Evolutionary conservation across 495 filamentous ascomycete species (phyloP).

Genomic region (Lichina pygmaea): DNA sequence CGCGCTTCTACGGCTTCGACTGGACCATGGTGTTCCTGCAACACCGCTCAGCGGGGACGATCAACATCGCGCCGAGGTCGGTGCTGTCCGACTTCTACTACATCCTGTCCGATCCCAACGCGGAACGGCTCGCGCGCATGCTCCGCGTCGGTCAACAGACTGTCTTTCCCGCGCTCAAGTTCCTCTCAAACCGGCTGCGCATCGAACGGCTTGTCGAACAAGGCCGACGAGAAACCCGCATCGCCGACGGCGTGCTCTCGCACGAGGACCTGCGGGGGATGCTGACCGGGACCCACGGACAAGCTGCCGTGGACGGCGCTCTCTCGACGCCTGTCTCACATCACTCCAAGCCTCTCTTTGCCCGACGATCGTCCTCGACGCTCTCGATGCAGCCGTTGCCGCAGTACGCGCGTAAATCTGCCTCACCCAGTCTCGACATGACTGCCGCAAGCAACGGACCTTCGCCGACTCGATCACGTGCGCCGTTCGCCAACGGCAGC

Average conservation of each 20-base stretch:
- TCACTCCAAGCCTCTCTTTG: neutral
- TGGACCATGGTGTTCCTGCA: slow-evolving; percentile 94
- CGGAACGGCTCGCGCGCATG: slow-evolving; percentile 57
- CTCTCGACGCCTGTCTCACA: too few relatives aligned
- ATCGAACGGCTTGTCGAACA: slow-evolving; percentile 56
- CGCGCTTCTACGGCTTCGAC: slow-evolving; percentile 76
- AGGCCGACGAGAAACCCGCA: slow-evolving; percentile 24
- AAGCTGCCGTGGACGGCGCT: too few relatives aligned
- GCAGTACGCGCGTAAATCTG: slow-evolving; percentile 3
- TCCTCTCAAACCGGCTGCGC: slow-evolving; percentile 62
- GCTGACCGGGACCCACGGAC: neutral
- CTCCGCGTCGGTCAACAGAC: slow-evolving; percentile 64
- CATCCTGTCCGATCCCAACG: slow-evolving; percentile 60
- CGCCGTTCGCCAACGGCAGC: too few relatives aligned
- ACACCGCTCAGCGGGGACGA: slow-evolving; percentile 59
- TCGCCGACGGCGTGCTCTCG: slow-evolving; percentile 5
- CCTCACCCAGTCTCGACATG: slow-evolving; percentile 8
- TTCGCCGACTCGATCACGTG: too few relatives aligned
- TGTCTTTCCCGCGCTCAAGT: slow-evolving; percentile 72
- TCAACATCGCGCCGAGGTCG: slow-evolving; percentile 82
- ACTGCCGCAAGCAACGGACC: too few relatives aligned
- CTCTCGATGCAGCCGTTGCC: neutral
- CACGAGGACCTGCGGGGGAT: slow-evolving; percentile 11
- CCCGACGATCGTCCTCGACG: neutral
- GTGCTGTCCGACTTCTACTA: slow-evolving; percentile 50